phyloP scores from a whole-genome alignment of 495 filamentous ascomycete genomes.

The Aspergillus biplanus region DNA sequence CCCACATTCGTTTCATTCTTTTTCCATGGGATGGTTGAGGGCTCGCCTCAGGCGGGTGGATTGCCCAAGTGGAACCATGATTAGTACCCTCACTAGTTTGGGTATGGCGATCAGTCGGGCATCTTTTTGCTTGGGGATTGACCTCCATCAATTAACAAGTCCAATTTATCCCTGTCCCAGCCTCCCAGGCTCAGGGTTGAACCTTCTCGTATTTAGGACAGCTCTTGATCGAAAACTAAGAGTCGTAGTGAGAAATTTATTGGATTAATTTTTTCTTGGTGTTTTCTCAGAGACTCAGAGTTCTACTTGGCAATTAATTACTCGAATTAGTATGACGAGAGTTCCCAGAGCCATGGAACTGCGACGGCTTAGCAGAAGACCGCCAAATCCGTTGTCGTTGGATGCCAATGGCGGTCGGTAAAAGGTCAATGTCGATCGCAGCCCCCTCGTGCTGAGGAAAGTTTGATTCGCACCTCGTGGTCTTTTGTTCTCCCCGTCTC shows the following conservation, averaged over 20 bases:
- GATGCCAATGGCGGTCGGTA: neutral
- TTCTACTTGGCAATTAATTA: neutral
- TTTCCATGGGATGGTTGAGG: neutral
- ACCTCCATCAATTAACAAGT: neutral
- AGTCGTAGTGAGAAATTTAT: too few relatives aligned
- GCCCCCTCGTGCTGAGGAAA: neutral
- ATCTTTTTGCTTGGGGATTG: neutral
- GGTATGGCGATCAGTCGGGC: constrained; percentile 6
- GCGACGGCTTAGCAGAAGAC: neutral
- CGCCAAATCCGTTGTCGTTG: neutral
- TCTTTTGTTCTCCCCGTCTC: neutral
- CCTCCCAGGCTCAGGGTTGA: too few relatives aligned
- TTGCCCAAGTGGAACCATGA: constrained; percentile 1
- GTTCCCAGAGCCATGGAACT: neutral
- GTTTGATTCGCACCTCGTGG: constrained; percentile 7
- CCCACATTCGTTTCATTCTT: neutral
- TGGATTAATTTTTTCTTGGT: too few relatives aligned
- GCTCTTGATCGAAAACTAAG: too few relatives aligned
- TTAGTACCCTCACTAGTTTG: neutral
- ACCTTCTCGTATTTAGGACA: neutral
- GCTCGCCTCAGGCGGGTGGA: neutral
- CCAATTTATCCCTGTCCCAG: neutral
- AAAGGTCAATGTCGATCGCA: neutral
- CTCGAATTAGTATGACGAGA: neutral
- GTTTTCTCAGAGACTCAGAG: too few relatives aligned